These are phyloP conservation scores for Zymoseptoria tritici DNA, from an alignment of 2,329 filamentous ascomycete species.

Conservation along the genomic window DNA sequence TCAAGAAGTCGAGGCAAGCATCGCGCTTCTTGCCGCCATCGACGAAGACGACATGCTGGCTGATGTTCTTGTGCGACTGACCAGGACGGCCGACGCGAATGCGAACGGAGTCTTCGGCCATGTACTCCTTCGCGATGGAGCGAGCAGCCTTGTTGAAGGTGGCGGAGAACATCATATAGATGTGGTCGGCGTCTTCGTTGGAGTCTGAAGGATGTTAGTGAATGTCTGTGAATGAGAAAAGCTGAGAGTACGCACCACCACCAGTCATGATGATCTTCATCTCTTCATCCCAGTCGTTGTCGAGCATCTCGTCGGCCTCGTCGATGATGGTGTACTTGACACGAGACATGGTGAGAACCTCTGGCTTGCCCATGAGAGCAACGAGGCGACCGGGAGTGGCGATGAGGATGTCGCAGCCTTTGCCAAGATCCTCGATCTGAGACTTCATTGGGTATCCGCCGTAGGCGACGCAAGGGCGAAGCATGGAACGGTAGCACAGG, in stretches of 20 bases:
- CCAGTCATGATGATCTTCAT: slow-evolving; percentile 70
- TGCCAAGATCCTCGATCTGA: slow-evolving; percentile 65
- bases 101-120: slow-evolving; percentile 66
- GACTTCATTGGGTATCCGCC: slow-evolving; percentile 68
- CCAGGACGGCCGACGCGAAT: slow-evolving; percentile 84
- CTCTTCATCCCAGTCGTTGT: slow-evolving; percentile 67
- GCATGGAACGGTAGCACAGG: slow-evolving; percentile 89
- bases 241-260: slow-evolving; percentile 54
- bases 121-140: slow-evolving; percentile 66
- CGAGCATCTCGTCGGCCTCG: slow-evolving; percentile 88
- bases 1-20: slow-evolving; percentile 64
- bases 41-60: slow-evolving; percentile 63
- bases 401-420: slow-evolving; percentile 84
- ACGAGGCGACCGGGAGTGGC: slow-evolving; percentile 79
- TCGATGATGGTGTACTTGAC: slow-evolving; percentile 80
- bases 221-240: too few species aligned
- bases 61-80: slow-evolving; percentile 68
- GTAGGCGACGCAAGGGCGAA: slow-evolving; percentile 84
- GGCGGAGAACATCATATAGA: slow-evolving; percentile 81
- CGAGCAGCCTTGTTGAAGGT: slow-evolving; percentile 81
- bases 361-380: slow-evolving; percentile 70
- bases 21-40: slow-evolving; percentile 61
- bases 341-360: slow-evolving; percentile 63
- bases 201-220: slow-evolving; percentile 40
- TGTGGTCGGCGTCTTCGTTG: slow-evolving; percentile 66